A percentile compares a stretch with the other conserved stretches of the same genome.
Conservation (phyloP, 2,329 filamentous ascomycete genomes). For the Penicillium frequentans region DNA sequence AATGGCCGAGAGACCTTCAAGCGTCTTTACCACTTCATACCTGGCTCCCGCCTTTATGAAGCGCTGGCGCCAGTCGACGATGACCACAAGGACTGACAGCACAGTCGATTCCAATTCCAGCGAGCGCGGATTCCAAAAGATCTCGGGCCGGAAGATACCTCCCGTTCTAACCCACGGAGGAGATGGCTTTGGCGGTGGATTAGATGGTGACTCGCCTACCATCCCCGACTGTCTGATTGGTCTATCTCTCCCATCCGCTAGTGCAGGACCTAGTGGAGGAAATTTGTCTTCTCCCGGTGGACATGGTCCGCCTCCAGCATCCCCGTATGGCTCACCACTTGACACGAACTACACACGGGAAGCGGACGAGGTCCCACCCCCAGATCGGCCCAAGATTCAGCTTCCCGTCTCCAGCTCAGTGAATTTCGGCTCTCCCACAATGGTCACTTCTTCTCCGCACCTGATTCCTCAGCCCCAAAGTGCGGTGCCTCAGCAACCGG, state of each 20-base stretch:
- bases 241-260: constrained; percentile 24
- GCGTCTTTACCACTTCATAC: constrained; percentile 38
- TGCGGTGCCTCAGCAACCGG: constrained; percentile 31
- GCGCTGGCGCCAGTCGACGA: constrained; percentile 41
- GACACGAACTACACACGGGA: constrained; percentile 35
- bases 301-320: constrained; percentile 29
- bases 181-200: constrained; percentile 45
- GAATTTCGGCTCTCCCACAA: constrained; percentile 24
- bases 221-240: constrained; percentile 17
- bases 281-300: constrained; percentile 21
- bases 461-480: constrained; percentile 26
- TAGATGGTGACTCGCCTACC: constrained; percentile 34
- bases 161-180: constrained; percentile 49
- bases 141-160: constrained; percentile 50
- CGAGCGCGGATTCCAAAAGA: constrained; percentile 51
- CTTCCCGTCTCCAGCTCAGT: constrained; percentile 42
- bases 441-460: constrained; percentile 24
- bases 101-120: constrained; percentile 35
- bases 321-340: constrained; percentile 31
- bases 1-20: constrained; percentile 41
- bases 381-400: constrained; percentile 45
- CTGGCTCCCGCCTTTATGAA: constrained; percentile 41
- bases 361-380: constrained; percentile 28
- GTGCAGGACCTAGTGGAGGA: constrained; percentile 20
- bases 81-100: constrained; percentile 35